Evolutionary conservation across 2,329 filamentous ascomycete species (phyloP), one percentile per base, ranked within the genome.

Genomic region (Fusarium begoniae): DNA sequence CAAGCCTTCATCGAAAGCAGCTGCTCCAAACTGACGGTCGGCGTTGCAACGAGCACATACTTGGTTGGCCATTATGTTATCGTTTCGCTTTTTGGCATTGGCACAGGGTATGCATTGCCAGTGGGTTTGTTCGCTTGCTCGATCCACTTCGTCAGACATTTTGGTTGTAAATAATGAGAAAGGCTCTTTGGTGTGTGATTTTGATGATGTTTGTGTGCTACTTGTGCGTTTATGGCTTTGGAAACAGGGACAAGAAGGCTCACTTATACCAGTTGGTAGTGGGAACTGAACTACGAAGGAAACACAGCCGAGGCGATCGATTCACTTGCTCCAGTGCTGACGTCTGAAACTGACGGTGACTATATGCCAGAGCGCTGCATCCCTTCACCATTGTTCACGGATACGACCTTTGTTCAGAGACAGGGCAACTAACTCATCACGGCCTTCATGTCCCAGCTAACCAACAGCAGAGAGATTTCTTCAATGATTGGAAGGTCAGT

Each of bases 191-290:
- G 3, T 17, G 9, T 8, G 24, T 28, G 6, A 15, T 17, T 54
- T 1, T 0, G 11, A 20, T 40, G 35, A n/a, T 13, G 18, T 3
- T 40, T 51, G 6, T 6, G 17, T 15, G 14, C 17, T 28, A 14
- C n/a, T 22, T 45, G n/a, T 24, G 13, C 4, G 7, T 10, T 8
- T 14, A 2, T 7, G n/a, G 28, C 0, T 6, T 26, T 35, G 54
- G 8, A 1, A 1, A 4, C 1, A 9, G 40, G n/a, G 9, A 10
- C 13, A 35, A 15, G 13, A 3, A 20, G 7, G 4, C 0, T 3
- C 8, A 35, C 28, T 47, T 57, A 22, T 26, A 47, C 18, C 26
- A 57, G 30, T 9, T 11, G 28, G 8, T 5, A 4, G 2, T 11
- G 15, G 13, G 14, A 5, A 6, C 9, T 22, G 3, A 20, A 15